Percentiles rank a stretch among this genome's conserved stretches.
These are phyloP conservation scores for Grigorovia transvaalensis DNA, from an alignment of 805 yeast genomes.

Conservation along the genomic window DNA sequence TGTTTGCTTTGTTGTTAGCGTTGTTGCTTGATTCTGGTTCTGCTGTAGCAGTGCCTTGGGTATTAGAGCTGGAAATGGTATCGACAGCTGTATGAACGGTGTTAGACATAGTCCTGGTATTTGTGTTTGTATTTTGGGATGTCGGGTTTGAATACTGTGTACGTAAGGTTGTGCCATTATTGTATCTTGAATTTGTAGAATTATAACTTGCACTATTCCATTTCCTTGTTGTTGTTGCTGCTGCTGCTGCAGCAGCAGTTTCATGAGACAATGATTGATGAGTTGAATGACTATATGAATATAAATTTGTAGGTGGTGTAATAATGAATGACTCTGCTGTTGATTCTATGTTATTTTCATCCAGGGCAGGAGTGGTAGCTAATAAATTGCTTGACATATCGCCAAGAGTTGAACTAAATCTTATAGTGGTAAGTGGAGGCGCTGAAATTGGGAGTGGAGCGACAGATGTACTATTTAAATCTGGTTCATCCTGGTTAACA, in stretches of 20 bases:
- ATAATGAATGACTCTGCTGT: not conserved
- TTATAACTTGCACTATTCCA: too few species aligned
- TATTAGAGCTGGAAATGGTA: not conserved
- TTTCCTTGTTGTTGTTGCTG: too few species aligned
- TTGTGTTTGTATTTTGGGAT: too few species aligned
- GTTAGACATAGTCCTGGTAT: not conserved
- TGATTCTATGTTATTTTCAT: not conserved
- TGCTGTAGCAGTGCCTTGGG: not conserved
- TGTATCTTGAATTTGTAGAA: too few species aligned
- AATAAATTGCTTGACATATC: not conserved
- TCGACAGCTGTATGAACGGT: not conserved
- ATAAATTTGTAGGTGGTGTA: not conserved
- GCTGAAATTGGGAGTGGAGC: not conserved
- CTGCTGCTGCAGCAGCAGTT: not conserved
- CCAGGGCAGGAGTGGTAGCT: not conserved
- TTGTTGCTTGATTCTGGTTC: not conserved
- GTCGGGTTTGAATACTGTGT: too few species aligned
- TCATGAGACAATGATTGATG: not conserved
- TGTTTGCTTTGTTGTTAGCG: not conserved
- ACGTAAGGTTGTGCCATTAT: too few species aligned
- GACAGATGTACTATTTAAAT: not conserved
- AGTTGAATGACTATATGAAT: not conserved
- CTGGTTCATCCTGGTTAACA: not conserved
- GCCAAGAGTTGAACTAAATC: not conserved
- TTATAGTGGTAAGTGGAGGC: not conserved